Evolutionary conservation across 1,284 basidiomycete genomes (phyloP), one percentile per base, ranked within the genome.

Genomic region (Takashimella koratensis): DNA sequence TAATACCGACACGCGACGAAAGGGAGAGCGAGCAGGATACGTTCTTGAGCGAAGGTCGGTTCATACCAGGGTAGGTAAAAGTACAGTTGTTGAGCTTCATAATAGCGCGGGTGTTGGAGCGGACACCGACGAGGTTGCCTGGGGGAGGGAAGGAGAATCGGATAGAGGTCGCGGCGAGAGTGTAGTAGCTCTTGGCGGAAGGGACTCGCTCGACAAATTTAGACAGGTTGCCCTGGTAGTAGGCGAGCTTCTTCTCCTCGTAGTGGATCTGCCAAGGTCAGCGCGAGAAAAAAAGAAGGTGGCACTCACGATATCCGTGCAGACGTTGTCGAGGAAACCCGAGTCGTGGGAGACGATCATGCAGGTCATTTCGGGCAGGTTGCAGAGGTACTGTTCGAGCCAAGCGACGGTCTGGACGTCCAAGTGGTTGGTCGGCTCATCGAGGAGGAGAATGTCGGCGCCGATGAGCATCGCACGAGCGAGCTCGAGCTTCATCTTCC

Each of bases 311-410:
- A 98, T 94, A 77, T 98, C 95, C 61, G 95, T 94, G 62, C 94
- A 97, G 56, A 98, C 85, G 76, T 90, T 88, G 80, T 98, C 95
- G 65, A 98, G 80, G 82, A 98, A 98, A 46, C 91, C 87, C 64
- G 93, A 96, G 80, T 98, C 95, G 82, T 98, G 95, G 79, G 92
- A 96, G 76, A 98, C 83, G 68, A 97, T 93, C 65, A 98, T 80
- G 75, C 90, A 94, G 51, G 95, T 98, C 60, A 95, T 82, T 61
- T 88, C 83, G 58, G 80, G 86, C 68, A 94, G 86, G 20, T 84
- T 80, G 58, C 82, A 83, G 45, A 97, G 83, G 79, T 93, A 98
- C 63, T 90, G 79, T 76, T 98, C 91, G 36, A 98, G 80, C 96
- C 95, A 98, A 60, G 84, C 80, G 51, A 98, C 93, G 52, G 94